Evolutionary conservation across 2,329 filamentous ascomycete species (phyloP), one percentile per base, ranked within the genome.

Genomic region (Neurospora sp.): DNA sequence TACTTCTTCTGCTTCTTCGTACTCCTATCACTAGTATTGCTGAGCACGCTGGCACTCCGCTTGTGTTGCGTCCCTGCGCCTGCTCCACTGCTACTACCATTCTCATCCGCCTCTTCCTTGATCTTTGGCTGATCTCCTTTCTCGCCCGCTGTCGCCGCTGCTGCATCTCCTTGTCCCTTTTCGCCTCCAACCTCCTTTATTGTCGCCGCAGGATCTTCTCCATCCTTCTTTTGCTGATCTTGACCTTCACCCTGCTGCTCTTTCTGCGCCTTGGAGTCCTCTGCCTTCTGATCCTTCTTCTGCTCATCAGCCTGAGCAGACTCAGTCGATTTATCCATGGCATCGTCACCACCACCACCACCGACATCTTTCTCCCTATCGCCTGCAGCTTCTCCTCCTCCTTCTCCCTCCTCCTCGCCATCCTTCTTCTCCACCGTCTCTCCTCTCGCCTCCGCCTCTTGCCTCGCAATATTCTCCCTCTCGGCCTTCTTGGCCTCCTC

Each of bases 21-120:
- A 74, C 84, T 87, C 79, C 87, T 87, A 71, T 93, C 90, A 78
- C 91, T 93, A 6, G 82, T 82, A 17, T 84, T 82, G 78, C 92
- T 95, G 68, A 96, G 79, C 39, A 93, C 92, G 78, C 93, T 96
- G 1, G 92, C 92, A 78, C 93, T 96, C 71, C 93, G 87, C 82
- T 96, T 96, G 73, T 91, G 42, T 17, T 33, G 90, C 0, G 80
- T 75, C 9, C 78, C 78, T 58, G 46, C 11, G 15, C 28, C 80
- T 17, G 69, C 68, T 74, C 67, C 70, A 76, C 66, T 71, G 71
- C 66, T 70, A 68, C 17, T 36, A 4, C 19, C 62, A 67, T 62
- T 68, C 13, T 68, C 69, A 19, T 66, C 73, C 58, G 73, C 76
- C 72, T 74, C 74, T 70, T 71, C 75, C 73, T 74, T 79, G 73